Conservation (phyloP, 2,329 filamentous ascomycete genomes). For the Talaromyces sp. region DNA sequence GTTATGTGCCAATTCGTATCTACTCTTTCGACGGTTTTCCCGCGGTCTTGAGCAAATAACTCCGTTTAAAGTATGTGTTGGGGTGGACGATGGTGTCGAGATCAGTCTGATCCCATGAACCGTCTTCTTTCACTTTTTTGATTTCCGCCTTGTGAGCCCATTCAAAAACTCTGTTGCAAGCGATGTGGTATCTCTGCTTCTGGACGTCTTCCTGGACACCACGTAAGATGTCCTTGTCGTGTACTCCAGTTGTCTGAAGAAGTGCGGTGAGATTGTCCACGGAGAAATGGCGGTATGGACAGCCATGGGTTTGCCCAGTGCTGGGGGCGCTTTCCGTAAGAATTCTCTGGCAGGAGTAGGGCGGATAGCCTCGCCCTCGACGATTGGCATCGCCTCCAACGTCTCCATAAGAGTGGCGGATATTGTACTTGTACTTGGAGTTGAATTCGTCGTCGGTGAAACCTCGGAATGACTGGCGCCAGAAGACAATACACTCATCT, state of each 20-base stretch:
- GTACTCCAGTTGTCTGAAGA: conserved; percentile 72
- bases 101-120: conserved; percentile 65
- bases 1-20: not conserved
- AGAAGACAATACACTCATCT: conserved; percentile 90
- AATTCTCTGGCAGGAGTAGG: conserved; percentile 93
- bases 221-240: conserved; percentile 68
- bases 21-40: conserved; percentile 44
- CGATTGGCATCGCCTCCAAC: conserved; percentile 89
- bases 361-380: conserved; percentile 78
- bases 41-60: conserved; percentile 80
- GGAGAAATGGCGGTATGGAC: conserved; percentile 88
- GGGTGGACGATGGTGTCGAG: conserved; percentile 95
- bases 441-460: conserved; percentile 93
- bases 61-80: conserved; percentile 96
- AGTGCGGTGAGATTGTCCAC: conserved; percentile 76
- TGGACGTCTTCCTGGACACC: conserved; percentile 85
- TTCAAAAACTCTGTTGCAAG: conserved; percentile 95
- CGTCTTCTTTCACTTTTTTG: conserved; percentile 68
- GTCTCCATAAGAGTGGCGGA: conserved; percentile 91
- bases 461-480: conserved; percentile 78
- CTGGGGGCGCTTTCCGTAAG: conserved; percentile 82
- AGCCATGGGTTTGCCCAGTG: conserved; percentile 86
- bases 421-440: conserved; percentile 95
- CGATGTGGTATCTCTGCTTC: conserved; percentile 85
- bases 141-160: conserved; percentile 73